Evolutionary conservation across 139 green algal genomes (phyloP).

Genomic region (Volvox reticuliferus): DNA sequence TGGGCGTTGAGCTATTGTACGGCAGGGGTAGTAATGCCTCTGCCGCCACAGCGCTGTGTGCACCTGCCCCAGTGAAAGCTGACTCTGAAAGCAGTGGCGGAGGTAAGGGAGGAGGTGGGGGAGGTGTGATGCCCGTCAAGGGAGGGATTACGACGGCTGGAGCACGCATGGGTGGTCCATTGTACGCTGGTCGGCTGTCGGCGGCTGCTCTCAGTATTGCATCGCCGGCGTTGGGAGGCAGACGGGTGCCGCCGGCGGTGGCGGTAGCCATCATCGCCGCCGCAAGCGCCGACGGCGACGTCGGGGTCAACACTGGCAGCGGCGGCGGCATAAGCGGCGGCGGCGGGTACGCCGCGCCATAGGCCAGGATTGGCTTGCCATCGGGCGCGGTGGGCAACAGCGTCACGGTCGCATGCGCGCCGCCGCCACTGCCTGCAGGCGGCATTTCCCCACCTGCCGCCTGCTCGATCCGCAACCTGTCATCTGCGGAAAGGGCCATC

Average conservation of each 20-base stretch:
- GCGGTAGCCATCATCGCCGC: neutral
- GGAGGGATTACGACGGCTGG: neutral
- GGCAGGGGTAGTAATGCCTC: neutral
- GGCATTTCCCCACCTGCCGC: neutral
- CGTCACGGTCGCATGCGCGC: neutral
- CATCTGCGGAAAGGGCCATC: neutral
- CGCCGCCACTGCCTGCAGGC: neutral
- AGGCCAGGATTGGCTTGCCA: conserved; percentile 17
- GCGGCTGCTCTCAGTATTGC: neutral
- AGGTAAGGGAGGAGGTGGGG: neutral
- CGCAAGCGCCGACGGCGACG: neutral
- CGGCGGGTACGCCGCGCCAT: neutral
- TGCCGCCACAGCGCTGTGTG: neutral
- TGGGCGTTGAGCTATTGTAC: neutral
- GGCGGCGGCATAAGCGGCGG: neutral
- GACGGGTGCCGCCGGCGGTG: neutral
- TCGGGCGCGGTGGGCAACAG: neutral
- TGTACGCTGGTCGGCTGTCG: neutral
- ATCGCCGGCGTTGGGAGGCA: conserved; percentile 10
- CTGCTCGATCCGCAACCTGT: conserved; percentile 5
- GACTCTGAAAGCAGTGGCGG: too few relatives aligned
- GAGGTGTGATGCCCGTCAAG: neutral
- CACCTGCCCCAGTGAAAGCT: neutral
- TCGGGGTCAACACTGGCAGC: neutral
- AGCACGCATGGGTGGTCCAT: neutral